A percentile compares a stretch with the other conserved stretches of the same genome.
phyloP scores from a whole-genome alignment of 495 filamentous ascomycete genomes.

The Tricharina praecox region DNA sequence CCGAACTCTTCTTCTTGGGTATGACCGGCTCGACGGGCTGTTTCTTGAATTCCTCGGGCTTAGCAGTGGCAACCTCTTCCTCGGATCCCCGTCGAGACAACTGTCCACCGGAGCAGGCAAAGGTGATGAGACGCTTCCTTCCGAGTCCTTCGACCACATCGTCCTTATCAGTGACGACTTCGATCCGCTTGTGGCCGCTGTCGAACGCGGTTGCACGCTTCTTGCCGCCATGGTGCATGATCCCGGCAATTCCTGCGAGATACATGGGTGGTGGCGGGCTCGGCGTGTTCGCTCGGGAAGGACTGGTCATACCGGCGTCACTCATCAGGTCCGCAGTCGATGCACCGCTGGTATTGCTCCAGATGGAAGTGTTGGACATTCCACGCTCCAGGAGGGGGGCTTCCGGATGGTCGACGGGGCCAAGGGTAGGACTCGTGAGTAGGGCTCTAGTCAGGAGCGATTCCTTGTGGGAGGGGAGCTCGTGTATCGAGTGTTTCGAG shows the following conservation, averaged over 20 bases:
- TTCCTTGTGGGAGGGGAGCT: constrained; percentile 28
- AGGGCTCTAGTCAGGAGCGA: constrained; percentile 70
- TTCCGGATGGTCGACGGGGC: constrained; percentile 27
- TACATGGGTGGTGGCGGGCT: constrained; percentile 52
- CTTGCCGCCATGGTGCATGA: constrained; percentile 12
- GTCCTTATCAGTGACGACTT: constrained; percentile 15
- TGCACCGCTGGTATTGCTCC: constrained; percentile 56
- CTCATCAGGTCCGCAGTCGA: constrained; percentile 81
- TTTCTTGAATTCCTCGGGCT: constrained; percentile 4
- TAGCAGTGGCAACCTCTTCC: neutral
- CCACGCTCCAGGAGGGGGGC: constrained; percentile 10
- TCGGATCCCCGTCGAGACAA: constrained; percentile 1
- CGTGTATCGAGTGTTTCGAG: constrained; percentile 15
- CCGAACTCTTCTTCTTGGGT: constrained; percentile 15
- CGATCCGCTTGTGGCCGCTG: constrained; percentile 14
- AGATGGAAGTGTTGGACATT: constrained; percentile 38
- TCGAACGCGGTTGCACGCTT: too few species aligned
- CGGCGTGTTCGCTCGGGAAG: constrained; percentile 68
- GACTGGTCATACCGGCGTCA: constrained; percentile 81
- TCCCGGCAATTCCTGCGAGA: constrained; percentile 15
- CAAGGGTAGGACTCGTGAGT: constrained; percentile 43
- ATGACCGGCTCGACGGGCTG: neutral
- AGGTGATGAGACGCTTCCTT: constrained; percentile 77
- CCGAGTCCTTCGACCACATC: constrained; percentile 39
- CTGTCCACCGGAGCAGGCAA: constrained; percentile 44